phyloP scores from a whole-genome alignment of 331 rosid species.

The Rosa hybrid region DNA sequence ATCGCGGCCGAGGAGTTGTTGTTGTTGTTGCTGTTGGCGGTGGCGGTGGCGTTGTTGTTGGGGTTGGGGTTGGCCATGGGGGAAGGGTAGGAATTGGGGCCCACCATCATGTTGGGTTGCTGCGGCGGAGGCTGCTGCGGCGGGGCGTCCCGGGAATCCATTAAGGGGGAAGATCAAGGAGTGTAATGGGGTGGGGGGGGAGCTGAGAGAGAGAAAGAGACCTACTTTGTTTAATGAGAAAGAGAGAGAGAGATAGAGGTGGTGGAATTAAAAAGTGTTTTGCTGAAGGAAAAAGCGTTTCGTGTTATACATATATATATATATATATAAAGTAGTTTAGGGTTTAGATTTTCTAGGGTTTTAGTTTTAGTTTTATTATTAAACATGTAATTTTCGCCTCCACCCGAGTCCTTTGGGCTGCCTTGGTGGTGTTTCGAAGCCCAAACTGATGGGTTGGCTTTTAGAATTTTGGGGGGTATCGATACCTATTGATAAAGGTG shows the following conservation, averaged over 20 bases:
- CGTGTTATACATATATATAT: no score
- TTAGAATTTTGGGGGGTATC: no score
- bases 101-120: slow-evolving; percentile 42
- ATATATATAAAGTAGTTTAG: no score
- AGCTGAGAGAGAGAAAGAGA: neutral
- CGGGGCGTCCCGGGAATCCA: slow-evolving; percentile 76
- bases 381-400: no score
- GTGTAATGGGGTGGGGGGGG: neutral
- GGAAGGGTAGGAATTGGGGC: slow-evolving; percentile 39
- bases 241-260: neutral
- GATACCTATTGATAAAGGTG: no score
- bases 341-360: no score
- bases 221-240: neutral
- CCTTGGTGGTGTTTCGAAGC: no score
- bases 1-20: slow-evolving; percentile 39
- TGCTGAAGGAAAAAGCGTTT: no score
- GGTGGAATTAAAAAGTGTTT: no score
- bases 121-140: slow-evolving; percentile 26
- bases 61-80: slow-evolving; percentile 15
- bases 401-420: no score
- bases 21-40: slow-evolving; percentile 26
- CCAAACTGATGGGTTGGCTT: no score
- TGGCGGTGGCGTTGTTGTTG: slow-evolving; percentile 23
- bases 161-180: slow-evolving; percentile 17
- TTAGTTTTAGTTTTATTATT: no score